Evolutionary conservation across 2,329 filamentous ascomycete species (phyloP).

Genomic region (Intubia oerlemansii): DNA sequence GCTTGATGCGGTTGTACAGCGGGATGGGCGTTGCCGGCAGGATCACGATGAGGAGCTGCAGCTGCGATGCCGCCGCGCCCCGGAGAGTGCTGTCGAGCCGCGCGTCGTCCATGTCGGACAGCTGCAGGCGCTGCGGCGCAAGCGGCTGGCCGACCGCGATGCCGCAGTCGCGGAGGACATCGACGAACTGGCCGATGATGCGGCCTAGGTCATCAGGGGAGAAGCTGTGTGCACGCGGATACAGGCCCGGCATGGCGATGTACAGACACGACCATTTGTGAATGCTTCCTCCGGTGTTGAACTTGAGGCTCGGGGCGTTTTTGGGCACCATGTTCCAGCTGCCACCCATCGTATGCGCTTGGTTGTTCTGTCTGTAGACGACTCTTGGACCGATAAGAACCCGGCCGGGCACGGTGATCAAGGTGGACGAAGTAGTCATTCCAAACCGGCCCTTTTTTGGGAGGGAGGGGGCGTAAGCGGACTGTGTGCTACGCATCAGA

Average conservation of each 20-base stretch:
- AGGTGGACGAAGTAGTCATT: constrained; percentile 18
- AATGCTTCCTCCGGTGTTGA: constrained; percentile 20
- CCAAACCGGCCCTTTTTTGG: constrained; percentile 27
- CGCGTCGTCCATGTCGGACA: constrained; percentile 1
- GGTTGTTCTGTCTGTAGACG: constrained; percentile 21
- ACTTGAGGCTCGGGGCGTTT: constrained; percentile 17
- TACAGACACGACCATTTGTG: constrained; percentile 18
- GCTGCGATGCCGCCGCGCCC: constrained; percentile 2
- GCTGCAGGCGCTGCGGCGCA: background rate
- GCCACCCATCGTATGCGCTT: constrained; percentile 14
- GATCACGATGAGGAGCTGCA: constrained; percentile 32
- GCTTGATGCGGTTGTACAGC: constrained; percentile 36
- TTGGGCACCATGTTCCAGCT: constrained; percentile 33
- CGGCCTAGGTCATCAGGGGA: background rate
- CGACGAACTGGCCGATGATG: constrained; percentile 1
- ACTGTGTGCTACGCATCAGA: too few species aligned
- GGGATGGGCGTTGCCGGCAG: constrained; percentile 18
- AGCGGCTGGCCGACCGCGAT: constrained; percentile 1
- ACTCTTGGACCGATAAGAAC: constrained; percentile 25
- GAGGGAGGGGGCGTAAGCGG: background rate
- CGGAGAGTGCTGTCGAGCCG: constrained; percentile 1
- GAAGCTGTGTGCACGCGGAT: background rate
- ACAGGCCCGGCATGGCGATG: constrained; percentile 5
- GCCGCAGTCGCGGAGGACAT: constrained; percentile 4
- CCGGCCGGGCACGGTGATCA: constrained; percentile 42